Base-by-base conservation (phyloP, 129 eudicot species). In the Gnaphalium uliginosum region DNA sequence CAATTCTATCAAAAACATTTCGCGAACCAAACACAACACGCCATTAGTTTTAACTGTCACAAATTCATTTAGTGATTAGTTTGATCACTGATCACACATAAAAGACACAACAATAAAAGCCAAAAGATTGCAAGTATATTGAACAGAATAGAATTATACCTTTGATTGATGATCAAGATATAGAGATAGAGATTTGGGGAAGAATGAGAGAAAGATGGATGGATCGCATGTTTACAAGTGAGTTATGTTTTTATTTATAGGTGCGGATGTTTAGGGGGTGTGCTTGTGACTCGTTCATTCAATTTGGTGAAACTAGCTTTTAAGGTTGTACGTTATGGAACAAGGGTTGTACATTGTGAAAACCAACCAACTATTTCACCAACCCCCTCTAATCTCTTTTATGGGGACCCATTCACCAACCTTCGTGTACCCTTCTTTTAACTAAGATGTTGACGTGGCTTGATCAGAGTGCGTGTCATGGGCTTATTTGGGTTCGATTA, bases 201-300 rank as follows among this genome's bases (percentile, higher is more conserved):
- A 66, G 25, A 73, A 29, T 21, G 61, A 15, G 17, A 35, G 58
- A 69, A 21, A 35, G 78, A 53, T 51, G 68, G 68, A 35, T 54
- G 60, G 23, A 21, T 54, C 10, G 60, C 60, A 54, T 18, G 26
- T 56, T 30, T 68, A 15, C 65, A 66, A 75, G 66, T 58, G 69
- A 69, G 60, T 74, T 58, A 3, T 14, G 70, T 69, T 60, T 46
- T 17, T 21, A 80, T 81, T 81, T 81, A 81, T 81, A 81, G 84
- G 71, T 81, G 84, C 76, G 80, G 72, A 68, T 81, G 50, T 32
- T 64, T 15, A 64, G 78, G 86, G 46, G 21, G 22, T 37, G 65
- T 43, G 64, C 78, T 75, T 64, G 64, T 29, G 78, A 81, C 78
- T 66, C 85, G 85, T 37, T 81, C 85, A 6, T 50, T 53, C 14